Base-by-base conservation (phyloP, 1,284 basidiomycete species). In the Cutaneotrichosporon cutaneum region DNA sequence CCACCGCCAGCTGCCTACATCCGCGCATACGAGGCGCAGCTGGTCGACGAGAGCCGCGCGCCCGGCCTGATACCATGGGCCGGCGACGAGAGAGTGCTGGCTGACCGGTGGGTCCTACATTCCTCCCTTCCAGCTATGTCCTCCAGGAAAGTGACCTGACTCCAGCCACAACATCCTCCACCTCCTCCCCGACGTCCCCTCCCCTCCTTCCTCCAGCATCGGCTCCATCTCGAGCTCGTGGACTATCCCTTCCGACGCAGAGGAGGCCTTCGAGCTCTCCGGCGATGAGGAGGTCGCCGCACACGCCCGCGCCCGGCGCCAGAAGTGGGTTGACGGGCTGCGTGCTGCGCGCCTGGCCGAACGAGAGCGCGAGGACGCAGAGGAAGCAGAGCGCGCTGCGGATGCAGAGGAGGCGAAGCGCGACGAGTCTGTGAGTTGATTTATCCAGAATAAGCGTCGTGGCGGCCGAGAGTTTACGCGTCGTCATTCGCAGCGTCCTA, bases 171-270 rank as follows among this genome's bases (percentile, higher is more conserved):
- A 93, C 71, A 86, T 86, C 4, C 85, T 90, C 8, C 85, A 92
- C 21, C 80, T 93, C 10, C 81, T 92, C 18, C 84, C 88, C 54
- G 63, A 82, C 36, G 64, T 63, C 44, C 71, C 62, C 18, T 62
- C 63, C 42, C 55, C 53, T n/a, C 59, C 61, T n/a, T 61, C 63
- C 44, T 53, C 53, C n/a, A 54, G 50, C 16, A 47, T 47, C 47
- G 18, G 50, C 22, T 60, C 61, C n/a, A 61, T 18, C 42, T 60
- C 7, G 18, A 62, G 56, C 21, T 65, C 66, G 3, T 89, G 88
- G 32, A 92, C 89, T 87, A 82, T 92, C 0, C 87, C 90, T 3
- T 92, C 90, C 0, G 91, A 93, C 70, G 74, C 84, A 0, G 90
- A 92, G 78, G 90, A 92, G 66, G 87, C 84, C 0, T 93, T 90